These are phyloP conservation scores for Gloeostereum incarnatum DNA, from an alignment of 768 basidiomycete species.

Conservation along the genomic window DNA sequence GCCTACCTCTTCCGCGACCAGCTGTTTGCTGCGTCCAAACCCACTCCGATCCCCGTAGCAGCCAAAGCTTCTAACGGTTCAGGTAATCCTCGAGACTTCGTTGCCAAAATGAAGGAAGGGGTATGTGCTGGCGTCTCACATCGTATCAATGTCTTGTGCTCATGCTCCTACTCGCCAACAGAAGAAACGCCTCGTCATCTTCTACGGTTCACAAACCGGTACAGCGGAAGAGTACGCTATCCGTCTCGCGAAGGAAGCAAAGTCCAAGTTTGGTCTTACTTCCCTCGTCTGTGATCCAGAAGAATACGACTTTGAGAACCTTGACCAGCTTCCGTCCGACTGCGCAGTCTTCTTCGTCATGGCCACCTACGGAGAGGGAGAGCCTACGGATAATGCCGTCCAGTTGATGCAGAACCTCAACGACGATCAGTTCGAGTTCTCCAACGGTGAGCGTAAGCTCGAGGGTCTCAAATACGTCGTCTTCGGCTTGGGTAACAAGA, in stretches of 20 bases:
- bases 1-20: conserved; percentile 81
- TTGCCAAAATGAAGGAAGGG: conserved; percentile 88
- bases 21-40: conserved; percentile 59
- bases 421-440: conserved; percentile 84
- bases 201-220: conserved; percentile 98
- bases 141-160: conserved; percentile 3
- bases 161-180: conserved; percentile 19
- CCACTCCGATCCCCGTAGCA: conserved; percentile 40
- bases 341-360: conserved; percentile 89
- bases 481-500: conserved; percentile 87
- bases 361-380: conserved; percentile 98
- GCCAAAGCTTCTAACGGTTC: conserved; percentile 52
- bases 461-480: conserved; percentile 89
- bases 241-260: conserved; percentile 95
- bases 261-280: conserved; percentile 89
- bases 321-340: conserved; percentile 85
- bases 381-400: conserved; percentile 97
- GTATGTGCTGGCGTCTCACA: conserved; percentile 38
- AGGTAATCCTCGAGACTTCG: conserved; percentile 89
- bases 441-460: conserved; percentile 65
- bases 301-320: conserved; percentile 96
- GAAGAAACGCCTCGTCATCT: conserved; percentile 97
- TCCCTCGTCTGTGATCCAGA: conserved; percentile 98
- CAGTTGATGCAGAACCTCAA: conserved; percentile 87
- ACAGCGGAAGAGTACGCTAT: conserved; percentile 98